Conservation (phyloP, 768 basidiomycete species). For the Lactarius vividus region DNA sequence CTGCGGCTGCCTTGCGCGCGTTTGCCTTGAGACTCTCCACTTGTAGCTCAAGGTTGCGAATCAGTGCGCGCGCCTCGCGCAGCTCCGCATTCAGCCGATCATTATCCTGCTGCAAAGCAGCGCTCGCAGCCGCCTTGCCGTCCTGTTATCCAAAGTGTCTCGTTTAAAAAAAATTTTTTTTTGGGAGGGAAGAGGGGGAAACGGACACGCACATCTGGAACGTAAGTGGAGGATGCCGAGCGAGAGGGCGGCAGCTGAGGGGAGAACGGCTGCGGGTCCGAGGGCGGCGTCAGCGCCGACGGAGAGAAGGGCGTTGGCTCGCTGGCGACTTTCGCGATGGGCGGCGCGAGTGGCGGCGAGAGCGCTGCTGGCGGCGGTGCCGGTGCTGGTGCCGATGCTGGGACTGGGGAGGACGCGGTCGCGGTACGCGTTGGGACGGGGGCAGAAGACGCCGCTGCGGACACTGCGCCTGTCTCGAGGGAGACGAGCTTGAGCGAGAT, state of each 20-base stretch:
- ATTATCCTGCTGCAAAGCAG: constrained; percentile 54
- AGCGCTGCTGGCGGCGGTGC: constrained; percentile 32
- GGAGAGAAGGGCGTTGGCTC: constrained; percentile 14
- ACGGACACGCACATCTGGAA: constrained; percentile 36
- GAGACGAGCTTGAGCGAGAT: constrained; percentile 75
- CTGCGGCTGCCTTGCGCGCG: constrained; percentile 70
- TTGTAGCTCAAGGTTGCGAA: constrained; percentile 80
- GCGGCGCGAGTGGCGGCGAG: constrained; percentile 30
- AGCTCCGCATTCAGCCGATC: constrained; percentile 60
- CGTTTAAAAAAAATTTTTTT: no score
- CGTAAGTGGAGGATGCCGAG: constrained; percentile 23
- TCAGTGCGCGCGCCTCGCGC: constrained; percentile 76
- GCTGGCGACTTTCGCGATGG: constrained; percentile 18
- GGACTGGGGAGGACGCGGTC: constrained; percentile 33
- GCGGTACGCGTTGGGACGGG: constrained; percentile 30
- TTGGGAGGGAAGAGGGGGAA: neutral
- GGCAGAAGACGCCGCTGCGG: constrained; percentile 29
- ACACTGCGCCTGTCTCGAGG: constrained; percentile 64
- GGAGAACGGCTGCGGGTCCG: constrained; percentile 26
- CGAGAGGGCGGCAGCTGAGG: constrained; percentile 28
- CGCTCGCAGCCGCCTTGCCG: constrained; percentile 26
- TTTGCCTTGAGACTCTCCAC: constrained; percentile 74
- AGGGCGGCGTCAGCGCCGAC: constrained; percentile 21
- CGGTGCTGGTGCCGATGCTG: constrained; percentile 35
- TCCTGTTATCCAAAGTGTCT: constrained; percentile 15